These are phyloP conservation scores for Rhinocladiella similis DNA, from an alignment of 2,329 filamentous ascomycete genomes.

Conservation along the genomic window DNA sequence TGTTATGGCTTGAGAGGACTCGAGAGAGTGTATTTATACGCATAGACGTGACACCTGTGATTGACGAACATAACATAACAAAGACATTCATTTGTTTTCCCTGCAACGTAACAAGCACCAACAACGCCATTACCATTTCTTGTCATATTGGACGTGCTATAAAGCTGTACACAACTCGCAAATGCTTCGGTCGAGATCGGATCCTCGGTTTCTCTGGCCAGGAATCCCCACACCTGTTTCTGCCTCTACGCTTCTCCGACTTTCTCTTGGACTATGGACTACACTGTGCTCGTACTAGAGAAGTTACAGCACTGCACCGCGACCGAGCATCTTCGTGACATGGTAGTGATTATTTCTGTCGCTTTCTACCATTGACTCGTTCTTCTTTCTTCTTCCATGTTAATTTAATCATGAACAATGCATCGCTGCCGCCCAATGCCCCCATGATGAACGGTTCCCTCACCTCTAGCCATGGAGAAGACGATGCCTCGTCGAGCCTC, in stretches of 20 bases:
- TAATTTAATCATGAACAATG: slow-evolving; percentile 16
- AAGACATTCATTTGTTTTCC: neutral
- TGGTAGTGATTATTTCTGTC: neutral
- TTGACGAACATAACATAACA: neutral
- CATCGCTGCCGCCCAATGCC: slow-evolving; percentile 31
- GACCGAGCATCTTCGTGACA: no score
- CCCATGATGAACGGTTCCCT: slow-evolving; percentile 27
- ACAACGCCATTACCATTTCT: no score
- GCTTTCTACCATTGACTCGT: neutral
- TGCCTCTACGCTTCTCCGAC: neutral
- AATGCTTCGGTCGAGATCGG: no score
- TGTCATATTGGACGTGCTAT: neutral
- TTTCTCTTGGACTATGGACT: neutral
- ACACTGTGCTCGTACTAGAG: no score
- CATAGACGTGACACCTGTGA: neutral
- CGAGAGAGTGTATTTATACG: neutral
- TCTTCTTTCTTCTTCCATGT: slow-evolving; percentile 11
- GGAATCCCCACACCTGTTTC: slow-evolving; percentile 5
- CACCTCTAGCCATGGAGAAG: slow-evolving; percentile 26
- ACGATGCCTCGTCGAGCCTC: slow-evolving; percentile 33
- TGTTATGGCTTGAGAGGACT: neutral
- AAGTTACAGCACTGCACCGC: no score
- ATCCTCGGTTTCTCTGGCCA: no score
- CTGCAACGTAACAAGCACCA: neutral
- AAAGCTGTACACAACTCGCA: no score